phyloP scores from a whole-genome alignment of 2,329 filamentous ascomycete genomes.

The Xylaria sp. region DNA sequence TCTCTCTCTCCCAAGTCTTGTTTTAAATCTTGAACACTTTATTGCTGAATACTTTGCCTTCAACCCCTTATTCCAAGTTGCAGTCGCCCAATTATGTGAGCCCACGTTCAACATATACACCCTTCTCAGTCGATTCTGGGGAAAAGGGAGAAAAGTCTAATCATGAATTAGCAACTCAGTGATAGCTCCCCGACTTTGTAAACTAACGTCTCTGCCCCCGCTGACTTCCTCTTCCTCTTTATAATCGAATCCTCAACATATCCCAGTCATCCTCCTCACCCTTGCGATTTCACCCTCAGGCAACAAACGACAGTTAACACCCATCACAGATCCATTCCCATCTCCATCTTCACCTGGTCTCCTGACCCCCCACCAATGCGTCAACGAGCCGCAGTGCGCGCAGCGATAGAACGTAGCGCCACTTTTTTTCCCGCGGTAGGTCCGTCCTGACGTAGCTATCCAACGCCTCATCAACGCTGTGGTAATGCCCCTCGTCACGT shows the following conservation, averaged over 20 bases:
- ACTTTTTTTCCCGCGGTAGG: not conserved
- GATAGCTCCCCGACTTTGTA: not conserved
- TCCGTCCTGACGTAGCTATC: constrained; percentile 9
- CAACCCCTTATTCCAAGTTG: not conserved
- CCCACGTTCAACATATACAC: too few species aligned
- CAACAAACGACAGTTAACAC: constrained; percentile 38
- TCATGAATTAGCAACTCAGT: too few species aligned
- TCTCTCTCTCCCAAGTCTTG: not conserved
- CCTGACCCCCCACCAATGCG: constrained; percentile 34
- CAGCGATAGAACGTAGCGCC: constrained; percentile 34
- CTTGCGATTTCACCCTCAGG: constrained; percentile 24
- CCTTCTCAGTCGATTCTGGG: too few species aligned
- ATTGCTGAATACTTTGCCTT: not conserved
- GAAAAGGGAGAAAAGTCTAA: too few species aligned
- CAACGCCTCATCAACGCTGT: constrained; percentile 13
- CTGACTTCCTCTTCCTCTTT: not conserved
- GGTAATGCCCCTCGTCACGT: constrained; percentile 4
- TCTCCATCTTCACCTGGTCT: not conserved
- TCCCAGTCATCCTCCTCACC: constrained; percentile 6
- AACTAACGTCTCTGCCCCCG: too few species aligned
- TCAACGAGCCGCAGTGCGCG: constrained; percentile 39
- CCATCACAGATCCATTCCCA: constrained; percentile 25
- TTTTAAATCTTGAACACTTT: not conserved
- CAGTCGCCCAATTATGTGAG: too few species aligned
- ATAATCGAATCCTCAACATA: not conserved